Percentiles rank a stretch among this genome's conserved stretches.
These are phyloP conservation scores for Metschnikowia proteae DNA, from an alignment of 805 yeast species.

Conservation along the genomic window DNA sequence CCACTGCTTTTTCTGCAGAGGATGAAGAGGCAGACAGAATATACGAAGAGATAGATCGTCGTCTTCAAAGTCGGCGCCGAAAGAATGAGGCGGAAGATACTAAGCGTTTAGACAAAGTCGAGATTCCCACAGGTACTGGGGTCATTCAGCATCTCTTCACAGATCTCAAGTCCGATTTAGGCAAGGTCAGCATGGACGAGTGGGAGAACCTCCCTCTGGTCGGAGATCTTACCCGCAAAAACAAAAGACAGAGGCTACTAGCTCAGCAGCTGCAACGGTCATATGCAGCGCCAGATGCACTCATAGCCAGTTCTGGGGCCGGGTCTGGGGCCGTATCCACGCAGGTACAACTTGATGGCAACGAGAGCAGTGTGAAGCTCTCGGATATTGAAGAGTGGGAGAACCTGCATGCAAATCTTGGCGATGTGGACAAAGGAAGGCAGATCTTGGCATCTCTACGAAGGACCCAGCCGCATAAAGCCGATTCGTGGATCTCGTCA, in stretches of 20 bases:
- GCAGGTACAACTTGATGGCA: background rate
- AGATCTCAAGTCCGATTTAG: constrained; percentile 62
- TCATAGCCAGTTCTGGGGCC: constrained; percentile 37
- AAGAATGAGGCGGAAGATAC: constrained; percentile 10
- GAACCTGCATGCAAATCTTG: constrained; percentile 6
- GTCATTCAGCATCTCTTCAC: constrained; percentile 50
- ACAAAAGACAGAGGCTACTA: constrained; percentile 65
- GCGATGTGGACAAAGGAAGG: constrained; percentile 44
- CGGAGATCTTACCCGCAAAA: constrained; percentile 76
- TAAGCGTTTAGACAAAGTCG: constrained; percentile 2
- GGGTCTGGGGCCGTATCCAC: constrained; percentile 12
- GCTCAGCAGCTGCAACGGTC: constrained; percentile 61
- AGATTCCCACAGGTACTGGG: constrained; percentile 15
- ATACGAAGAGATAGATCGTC: constrained; percentile 63
- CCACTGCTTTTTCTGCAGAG: constrained; percentile 39
- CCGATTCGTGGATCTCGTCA: constrained; percentile 83
- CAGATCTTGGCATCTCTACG: constrained; percentile 63
- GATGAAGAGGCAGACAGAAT: constrained; percentile 77
- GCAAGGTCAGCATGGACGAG: constrained; percentile 58
- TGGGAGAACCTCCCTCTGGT: constrained; percentile 88
- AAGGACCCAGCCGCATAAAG: constrained; percentile 64
- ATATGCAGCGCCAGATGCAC: constrained; percentile 79
- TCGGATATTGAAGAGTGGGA: constrained; percentile 17
- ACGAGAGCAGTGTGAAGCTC: constrained; percentile 2
- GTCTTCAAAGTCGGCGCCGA: constrained; percentile 29